Conservation (phyloP, 2,329 filamentous ascomycete species). For the Fusarium euwallaceae region DNA sequence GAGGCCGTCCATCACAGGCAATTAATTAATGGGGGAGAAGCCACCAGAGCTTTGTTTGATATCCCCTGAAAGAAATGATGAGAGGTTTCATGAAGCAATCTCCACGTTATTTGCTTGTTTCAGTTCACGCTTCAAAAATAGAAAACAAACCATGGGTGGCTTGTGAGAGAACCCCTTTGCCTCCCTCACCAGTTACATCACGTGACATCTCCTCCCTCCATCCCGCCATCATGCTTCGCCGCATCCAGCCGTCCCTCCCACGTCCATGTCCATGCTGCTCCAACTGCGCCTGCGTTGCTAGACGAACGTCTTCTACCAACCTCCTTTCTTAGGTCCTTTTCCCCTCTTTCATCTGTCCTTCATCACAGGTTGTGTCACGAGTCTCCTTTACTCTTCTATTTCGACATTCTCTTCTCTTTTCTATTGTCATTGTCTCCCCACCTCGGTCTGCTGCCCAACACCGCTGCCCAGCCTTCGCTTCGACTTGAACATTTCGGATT, state of each 20-base stretch:
- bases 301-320: constrained; percentile 35
- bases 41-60: constrained; percentile 5
- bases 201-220: constrained; percentile 28
- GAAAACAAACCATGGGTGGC: neutral
- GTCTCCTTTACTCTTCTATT: constrained; percentile 11
- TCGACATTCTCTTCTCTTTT: constrained; percentile 14
- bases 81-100: neutral
- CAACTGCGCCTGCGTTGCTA: constrained; percentile 13
- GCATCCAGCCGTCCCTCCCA: constrained; percentile 34
- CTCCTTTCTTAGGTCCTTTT: constrained; percentile 35
- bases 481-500: constrained; percentile 23
- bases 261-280: constrained; percentile 27
- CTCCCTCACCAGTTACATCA: constrained; percentile 20
- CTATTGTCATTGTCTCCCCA: constrained; percentile 34
- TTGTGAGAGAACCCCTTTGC: constrained; percentile 7
- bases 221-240: constrained; percentile 38
- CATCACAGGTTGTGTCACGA: constrained; percentile 19
- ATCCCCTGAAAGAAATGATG: neutral
- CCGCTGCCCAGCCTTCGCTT: constrained; percentile 28
- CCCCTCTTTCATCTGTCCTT: constrained; percentile 28
- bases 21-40: constrained; percentile 15
- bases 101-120: neutral
- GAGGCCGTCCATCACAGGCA: constrained; percentile 19
- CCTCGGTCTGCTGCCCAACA: constrained; percentile 37
- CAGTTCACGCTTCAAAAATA: neutral